A percentile compares a stretch with the other conserved stretches of the same genome.
phyloP scores from a whole-genome alignment of 139 green algal genomes.

The Closterium sp. region DNA sequence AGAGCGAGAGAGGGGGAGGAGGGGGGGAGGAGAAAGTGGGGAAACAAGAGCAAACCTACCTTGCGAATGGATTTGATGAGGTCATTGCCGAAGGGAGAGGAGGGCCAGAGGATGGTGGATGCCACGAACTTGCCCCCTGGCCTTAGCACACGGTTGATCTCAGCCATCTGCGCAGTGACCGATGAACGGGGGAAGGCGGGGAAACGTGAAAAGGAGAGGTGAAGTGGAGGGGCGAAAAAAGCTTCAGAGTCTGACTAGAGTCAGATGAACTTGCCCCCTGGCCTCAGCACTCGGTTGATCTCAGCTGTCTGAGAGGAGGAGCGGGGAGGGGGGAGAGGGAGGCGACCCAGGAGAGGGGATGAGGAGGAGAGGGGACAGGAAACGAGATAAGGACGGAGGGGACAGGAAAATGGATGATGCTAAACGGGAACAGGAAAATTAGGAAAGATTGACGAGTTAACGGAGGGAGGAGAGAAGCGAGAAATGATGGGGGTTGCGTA shows the following conservation, averaged over 20 bases:
- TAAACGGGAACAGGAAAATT: no score
- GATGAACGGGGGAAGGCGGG: not conserved
- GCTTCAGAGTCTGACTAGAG: no score
- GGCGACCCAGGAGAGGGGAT: no score
- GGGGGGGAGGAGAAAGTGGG: not conserved
- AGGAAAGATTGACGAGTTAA: no score
- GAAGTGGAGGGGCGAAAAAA: no score
- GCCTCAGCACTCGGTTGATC: not conserved
- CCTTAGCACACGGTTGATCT: conserved; percentile 84
- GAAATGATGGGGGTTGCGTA: no score
- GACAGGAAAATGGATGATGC: no score
- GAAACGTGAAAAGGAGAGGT: no score
- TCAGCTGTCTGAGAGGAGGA: not conserved
- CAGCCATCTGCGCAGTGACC: conserved; percentile 59
- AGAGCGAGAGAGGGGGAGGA: not conserved
- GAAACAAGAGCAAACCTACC: not conserved
- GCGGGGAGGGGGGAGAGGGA: not conserved
- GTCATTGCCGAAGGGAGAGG: conserved; percentile 10
- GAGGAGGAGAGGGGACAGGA: no score
- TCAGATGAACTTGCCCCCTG: no score
- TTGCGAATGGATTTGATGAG: conserved; percentile 19
- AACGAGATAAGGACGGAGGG: no score
- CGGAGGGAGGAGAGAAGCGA: no score
- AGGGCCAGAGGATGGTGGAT: conserved; percentile 60
- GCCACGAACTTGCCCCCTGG: conserved; percentile 91